Evolutionary conservation across 1,284 basidiomycete genomes (phyloP), one percentile per base, ranked within the genome.

Genomic region (Microbotryomycetes sp.): DNA sequence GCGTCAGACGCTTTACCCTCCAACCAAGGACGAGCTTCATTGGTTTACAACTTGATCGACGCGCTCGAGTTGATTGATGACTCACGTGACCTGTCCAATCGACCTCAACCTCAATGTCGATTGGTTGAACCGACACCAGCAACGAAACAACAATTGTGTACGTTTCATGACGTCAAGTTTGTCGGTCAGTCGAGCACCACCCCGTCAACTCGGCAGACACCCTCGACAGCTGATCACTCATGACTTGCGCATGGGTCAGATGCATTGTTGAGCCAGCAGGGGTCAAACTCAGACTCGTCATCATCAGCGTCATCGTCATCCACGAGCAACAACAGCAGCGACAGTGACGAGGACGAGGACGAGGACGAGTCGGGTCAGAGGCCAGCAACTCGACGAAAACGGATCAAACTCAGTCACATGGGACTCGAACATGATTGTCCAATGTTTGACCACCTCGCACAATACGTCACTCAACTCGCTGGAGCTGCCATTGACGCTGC

Each of bases 401-500:
- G 16, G 63, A 65, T 9, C 36, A 19, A 60, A 70, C 67, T 49
- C 69, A n/a, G n/a, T n/a, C n/a, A n/a, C n/a, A 84, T 72, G 49
- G 77, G 73, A 25, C 67, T 62, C 22, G 49, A 69, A 29, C 71
- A 92, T 85, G 92, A 94, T 72, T 92, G 90, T 70, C 89, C 91
- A 0, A 76, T 80, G 0, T 96, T 96, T 72, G 74, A 75, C 5
- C 81, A 81, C 1, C 79, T 96, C n/a, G 72, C 81, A 0, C 79
- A 81, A 2, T 93, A 96, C 70, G 83, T 87, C 3, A 77, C 77
- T 3, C 77, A 86, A 6, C 79, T 94, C 0, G 89, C 86, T 0
- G 89, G 90, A 0, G 87, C 87, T 0, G 83, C 89, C 0, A 78
- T 88, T 23, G 84, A 84, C 3, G 90, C 87, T 0, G 86, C 84